These are phyloP conservation scores for Quambalaria eucalypti DNA, from an alignment of 1,284 basidiomycete species.

Conservation along the genomic window DNA sequence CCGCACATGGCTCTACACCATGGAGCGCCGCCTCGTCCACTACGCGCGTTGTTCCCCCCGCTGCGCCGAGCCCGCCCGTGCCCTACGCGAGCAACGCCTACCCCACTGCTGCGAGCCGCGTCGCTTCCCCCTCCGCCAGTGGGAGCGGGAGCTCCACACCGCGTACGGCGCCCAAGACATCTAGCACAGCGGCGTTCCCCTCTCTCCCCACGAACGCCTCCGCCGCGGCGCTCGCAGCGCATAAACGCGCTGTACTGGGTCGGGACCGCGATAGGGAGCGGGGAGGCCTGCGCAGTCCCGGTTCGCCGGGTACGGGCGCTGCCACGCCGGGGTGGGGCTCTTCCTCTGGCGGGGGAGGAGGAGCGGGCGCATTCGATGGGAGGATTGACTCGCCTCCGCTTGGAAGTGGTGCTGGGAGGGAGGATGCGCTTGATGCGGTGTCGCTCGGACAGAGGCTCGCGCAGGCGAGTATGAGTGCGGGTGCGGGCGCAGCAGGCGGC, in stretches of 20 bases:
- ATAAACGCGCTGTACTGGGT: slow-evolving; percentile 32
- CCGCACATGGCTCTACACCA: slow-evolving; percentile 2
- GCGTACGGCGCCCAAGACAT: neutral
- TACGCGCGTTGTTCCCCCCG: neutral
- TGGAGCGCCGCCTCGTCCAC: slow-evolving; percentile 5
- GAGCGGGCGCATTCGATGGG: neutral
- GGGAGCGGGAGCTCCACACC: neutral
- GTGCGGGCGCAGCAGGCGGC: neutral
- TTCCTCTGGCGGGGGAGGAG: neutral
- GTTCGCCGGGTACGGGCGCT: neutral
- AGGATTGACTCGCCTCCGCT: slow-evolving; percentile 17
- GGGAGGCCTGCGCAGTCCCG: neutral
- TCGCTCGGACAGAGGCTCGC: slow-evolving; percentile 10
- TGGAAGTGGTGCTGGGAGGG: neutral
- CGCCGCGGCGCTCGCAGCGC: slow-evolving; percentile 21
- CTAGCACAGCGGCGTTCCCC: slow-evolving; percentile 12
- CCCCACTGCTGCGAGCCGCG: neutral
- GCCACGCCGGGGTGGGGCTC: slow-evolving; percentile 6
- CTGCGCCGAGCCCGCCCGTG: slow-evolving; percentile 8
- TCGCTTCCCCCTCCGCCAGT: neutral
- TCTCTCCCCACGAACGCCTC: slow-evolving; percentile 27
- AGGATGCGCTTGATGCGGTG: neutral
- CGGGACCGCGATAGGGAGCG: slow-evolving; percentile 2
- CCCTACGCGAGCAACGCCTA: neutral
- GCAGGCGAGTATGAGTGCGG: slow-evolving; percentile 1